phyloP scores from a whole-genome alignment of 257 asterid genomes.

The Solanum peruvianum region DNA sequence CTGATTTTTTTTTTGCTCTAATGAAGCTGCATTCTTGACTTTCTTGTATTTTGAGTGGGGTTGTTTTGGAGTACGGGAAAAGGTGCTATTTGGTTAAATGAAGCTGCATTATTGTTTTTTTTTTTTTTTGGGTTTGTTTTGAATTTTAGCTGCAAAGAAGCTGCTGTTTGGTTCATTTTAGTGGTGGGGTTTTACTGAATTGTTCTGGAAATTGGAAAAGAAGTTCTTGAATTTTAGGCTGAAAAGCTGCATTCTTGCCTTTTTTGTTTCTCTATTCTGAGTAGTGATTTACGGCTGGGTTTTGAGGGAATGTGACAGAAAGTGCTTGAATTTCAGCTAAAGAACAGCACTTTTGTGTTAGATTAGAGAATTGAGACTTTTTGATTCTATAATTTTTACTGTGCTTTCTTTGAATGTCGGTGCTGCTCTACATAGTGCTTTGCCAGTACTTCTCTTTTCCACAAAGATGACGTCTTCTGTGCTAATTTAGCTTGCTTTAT shows the following conservation, averaged over 20 bases:
- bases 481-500: background rate
- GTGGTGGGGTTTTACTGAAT: background rate
- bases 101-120: background rate
- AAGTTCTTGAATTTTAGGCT: background rate
- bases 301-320: background rate
- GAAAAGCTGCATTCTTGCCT: background rate
- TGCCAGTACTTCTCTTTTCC: background rate
- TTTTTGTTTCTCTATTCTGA: background rate
- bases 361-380: background rate
- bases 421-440: background rate
- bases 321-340: background rate
- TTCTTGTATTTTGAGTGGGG: background rate
- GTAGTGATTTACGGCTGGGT: background rate
- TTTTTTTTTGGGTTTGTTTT: background rate
- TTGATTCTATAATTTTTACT: background rate
- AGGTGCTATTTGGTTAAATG: background rate
- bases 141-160: background rate
- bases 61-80: background rate
- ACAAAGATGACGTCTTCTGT: background rate
- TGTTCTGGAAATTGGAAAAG: background rate
- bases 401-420: background rate
- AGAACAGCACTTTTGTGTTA: background rate
- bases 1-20: background rate
- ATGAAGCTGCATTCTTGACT: background rate
- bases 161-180: background rate